These are phyloP conservation scores for Conringia planisiliqua DNA, from an alignment of 345 rosid genomes.

Conservation along the genomic window DNA sequence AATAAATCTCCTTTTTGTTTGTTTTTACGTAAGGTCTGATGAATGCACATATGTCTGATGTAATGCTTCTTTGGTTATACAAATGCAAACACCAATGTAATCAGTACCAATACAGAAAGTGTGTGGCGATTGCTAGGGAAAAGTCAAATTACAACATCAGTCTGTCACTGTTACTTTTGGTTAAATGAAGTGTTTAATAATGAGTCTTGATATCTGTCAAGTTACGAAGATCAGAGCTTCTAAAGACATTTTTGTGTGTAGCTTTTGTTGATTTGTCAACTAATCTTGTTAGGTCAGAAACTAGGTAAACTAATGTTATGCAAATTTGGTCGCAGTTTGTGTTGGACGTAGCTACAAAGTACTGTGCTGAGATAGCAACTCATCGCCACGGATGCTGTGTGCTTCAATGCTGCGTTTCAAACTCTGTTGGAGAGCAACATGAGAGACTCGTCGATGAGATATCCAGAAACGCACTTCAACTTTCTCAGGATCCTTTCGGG, in stretches of 20 bases:
- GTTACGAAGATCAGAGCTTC: neutral
- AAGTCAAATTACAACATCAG: neutral
- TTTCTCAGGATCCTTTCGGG: constrained; percentile 79
- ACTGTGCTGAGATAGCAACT: constrained; percentile 61
- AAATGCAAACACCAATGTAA: neutral
- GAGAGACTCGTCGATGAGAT: constrained; percentile 51
- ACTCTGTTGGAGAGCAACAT: constrained; percentile 44
- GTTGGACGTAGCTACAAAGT: constrained; percentile 55
- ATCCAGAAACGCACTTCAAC: constrained; percentile 49
- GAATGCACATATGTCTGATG: neutral
- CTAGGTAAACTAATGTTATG: neutral
- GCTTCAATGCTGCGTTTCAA: constrained; percentile 55
- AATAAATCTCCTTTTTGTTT: neutral
- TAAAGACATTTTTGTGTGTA: neutral
- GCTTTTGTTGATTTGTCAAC: neutral
- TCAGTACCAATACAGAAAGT: neutral
- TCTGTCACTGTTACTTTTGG: neutral
- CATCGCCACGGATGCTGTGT: constrained; percentile 78
- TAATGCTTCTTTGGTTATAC: neutral
- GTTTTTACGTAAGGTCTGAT: neutral
- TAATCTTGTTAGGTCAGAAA: neutral
- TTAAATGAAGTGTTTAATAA: neutral
- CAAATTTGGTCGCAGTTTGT: constrained; percentile 45
- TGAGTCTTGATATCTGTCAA: neutral
- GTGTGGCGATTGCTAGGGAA: neutral